Evolutionary conservation across 2,329 filamentous ascomycete genomes (phyloP).

Genomic region (Calcarisporium arbuscula): DNA sequence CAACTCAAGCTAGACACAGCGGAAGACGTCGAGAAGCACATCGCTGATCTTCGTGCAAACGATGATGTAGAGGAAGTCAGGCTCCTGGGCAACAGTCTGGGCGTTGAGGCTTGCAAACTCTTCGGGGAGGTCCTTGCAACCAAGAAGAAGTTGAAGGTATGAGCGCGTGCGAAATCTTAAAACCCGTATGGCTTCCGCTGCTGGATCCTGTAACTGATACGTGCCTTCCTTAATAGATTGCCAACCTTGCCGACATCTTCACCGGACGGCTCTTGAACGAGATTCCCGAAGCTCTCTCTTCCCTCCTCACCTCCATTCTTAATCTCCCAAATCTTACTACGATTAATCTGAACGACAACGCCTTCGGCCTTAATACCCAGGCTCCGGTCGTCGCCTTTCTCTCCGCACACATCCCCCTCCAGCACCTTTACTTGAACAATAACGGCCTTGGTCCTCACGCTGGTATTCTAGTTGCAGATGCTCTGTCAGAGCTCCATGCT

Average conservation of each 20-base stretch:
- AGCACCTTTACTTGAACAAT: conserved; percentile 95
- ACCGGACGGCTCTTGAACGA: conserved; percentile 88
- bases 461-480: conserved; percentile 81
- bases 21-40: conserved; percentile 78
- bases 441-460: conserved; percentile 92
- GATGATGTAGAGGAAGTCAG: conserved; percentile 77
- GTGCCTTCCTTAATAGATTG: too few relatives aligned
- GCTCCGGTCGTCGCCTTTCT: conserved; percentile 91
- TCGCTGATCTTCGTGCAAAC: conserved; percentile 66
- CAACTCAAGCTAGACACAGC: conserved; percentile 88
- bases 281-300: conserved; percentile 83
- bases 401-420: conserved; percentile 77
- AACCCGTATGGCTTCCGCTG: neutral
- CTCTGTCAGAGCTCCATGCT: conserved; percentile 72
- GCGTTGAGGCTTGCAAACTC: conserved; percentile 78
- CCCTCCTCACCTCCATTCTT: conserved; percentile 78
- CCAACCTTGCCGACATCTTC: conserved; percentile 96
- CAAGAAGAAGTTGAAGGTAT: conserved; percentile 74
- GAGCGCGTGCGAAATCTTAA: too few relatives aligned
- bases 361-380: conserved; percentile 92
- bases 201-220: conserved; percentile 3
- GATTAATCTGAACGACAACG: conserved; percentile 95
- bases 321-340: conserved; percentile 82
- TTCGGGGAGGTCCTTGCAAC: conserved; percentile 77
- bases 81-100: conserved; percentile 86